phyloP scores from a whole-genome alignment of 2,329 filamentous ascomycete genomes.

The Pseudonectria buxi region DNA sequence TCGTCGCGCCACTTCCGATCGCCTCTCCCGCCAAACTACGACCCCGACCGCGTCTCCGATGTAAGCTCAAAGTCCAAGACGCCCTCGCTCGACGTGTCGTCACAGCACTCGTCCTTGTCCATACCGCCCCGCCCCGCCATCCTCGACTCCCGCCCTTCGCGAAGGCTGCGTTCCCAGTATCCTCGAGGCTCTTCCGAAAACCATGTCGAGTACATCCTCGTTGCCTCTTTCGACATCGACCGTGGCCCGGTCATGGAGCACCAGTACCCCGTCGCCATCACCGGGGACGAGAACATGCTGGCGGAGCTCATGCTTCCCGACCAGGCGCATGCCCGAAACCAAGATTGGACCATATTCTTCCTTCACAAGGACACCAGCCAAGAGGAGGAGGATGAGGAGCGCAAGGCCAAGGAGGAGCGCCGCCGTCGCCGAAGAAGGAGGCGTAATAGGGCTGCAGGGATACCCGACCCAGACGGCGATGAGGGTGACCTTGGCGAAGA shows the following conservation, averaged over 20 bases:
- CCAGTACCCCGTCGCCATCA: slow-evolving; percentile 91
- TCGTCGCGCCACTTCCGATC: slow-evolving; percentile 47
- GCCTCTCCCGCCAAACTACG: slow-evolving; percentile 42
- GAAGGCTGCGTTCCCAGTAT: slow-evolving; percentile 66
- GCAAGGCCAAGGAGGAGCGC: slow-evolving; percentile 48
- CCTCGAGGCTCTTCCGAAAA: slow-evolving; percentile 70
- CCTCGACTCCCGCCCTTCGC: slow-evolving; percentile 42
- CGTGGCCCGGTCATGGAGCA: slow-evolving; percentile 97
- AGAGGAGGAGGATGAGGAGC: slow-evolving; percentile 72
- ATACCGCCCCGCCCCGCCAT: slow-evolving; percentile 40
- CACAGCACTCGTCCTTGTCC: slow-evolving; percentile 55
- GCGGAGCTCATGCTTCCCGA: slow-evolving; percentile 98
- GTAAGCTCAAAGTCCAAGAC: slow-evolving; percentile 55
- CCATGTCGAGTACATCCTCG: slow-evolving; percentile 97
- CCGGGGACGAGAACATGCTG: slow-evolving; percentile 95
- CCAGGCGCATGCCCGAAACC: slow-evolving; percentile 86
- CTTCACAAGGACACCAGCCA: slow-evolving; percentile 88
- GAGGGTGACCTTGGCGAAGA: slow-evolving; percentile 36
- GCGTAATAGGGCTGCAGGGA: slow-evolving; percentile 44
- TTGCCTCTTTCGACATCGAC: slow-evolving; percentile 96
- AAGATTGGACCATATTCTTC: slow-evolving; percentile 99
- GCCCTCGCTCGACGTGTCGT: slow-evolving; percentile 52
- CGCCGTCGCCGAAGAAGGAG: slow-evolving; percentile 44
- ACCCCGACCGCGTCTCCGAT: slow-evolving; percentile 51
- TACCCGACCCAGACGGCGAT: slow-evolving; percentile 38